phyloP scores from a whole-genome alignment of 2,329 filamentous ascomycete species.

The Aspergillus texensis region DNA sequence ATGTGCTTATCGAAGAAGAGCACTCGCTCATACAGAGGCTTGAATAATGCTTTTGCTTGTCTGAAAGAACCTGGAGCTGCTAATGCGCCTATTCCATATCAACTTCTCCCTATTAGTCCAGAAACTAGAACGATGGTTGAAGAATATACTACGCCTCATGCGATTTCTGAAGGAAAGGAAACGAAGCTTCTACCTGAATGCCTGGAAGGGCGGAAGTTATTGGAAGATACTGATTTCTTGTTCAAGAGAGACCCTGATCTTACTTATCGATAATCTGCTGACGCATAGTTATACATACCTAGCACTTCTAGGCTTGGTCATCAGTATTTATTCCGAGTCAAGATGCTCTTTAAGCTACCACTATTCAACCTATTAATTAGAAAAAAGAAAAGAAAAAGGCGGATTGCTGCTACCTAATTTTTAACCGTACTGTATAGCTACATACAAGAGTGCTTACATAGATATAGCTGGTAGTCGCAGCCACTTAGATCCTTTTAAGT shows the following conservation, averaged over 20 bases:
- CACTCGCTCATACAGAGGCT: slow-evolving; percentile 78
- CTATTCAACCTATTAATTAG: no score
- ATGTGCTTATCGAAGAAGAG: slow-evolving; percentile 81
- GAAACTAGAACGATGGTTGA: slow-evolving; percentile 82
- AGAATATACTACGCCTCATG: slow-evolving; percentile 57
- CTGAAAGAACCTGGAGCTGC: slow-evolving; percentile 83
- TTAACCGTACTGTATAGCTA: no score
- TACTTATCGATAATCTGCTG: neutral
- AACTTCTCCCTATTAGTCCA: slow-evolving; percentile 89
- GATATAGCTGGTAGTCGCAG: no score
- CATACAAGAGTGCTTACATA: no score
- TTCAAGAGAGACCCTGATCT: neutral
- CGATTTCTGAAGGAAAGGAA: slow-evolving; percentile 85
- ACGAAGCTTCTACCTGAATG: slow-evolving; percentile 91
- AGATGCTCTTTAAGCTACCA: no score
- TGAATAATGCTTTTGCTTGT: slow-evolving; percentile 78
- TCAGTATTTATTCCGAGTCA: no score
- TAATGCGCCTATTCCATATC: slow-evolving; percentile 77
- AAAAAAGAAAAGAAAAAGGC: no score
- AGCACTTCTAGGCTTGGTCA: no score
- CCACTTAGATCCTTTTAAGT: no score
- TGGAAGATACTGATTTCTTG: slow-evolving; percentile 74
- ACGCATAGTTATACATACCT: neutral
- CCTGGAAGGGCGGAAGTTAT: slow-evolving; percentile 69
- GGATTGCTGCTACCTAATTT: no score